Conservation (phyloP, 495 filamentous ascomycete genomes). For the Tuber aestivum region DNA sequence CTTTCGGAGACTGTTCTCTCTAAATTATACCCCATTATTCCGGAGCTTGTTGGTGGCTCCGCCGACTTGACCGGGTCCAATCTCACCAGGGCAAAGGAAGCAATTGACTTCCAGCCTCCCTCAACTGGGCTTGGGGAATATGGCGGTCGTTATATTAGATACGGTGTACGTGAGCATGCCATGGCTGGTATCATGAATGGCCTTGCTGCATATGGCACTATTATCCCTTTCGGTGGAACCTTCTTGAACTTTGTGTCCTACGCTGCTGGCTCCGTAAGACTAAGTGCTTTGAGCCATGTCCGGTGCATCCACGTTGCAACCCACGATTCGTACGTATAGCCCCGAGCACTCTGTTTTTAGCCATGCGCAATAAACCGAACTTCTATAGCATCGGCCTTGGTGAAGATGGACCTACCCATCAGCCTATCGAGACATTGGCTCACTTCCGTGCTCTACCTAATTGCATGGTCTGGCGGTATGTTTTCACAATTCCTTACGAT, state of each 20-base stretch:
- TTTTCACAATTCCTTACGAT: conserved; percentile 6
- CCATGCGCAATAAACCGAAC: neutral
- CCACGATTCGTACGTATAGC: conserved; percentile 65
- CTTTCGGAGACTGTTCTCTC: conserved; percentile 89
- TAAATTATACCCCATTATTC: conserved; percentile 74
- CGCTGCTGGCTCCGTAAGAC: conserved; percentile 87
- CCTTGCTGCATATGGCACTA: conserved; percentile 87
- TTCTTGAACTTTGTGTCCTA: conserved; percentile 99
- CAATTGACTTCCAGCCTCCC: conserved; percentile 94
- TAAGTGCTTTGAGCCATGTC: conserved; percentile 85
- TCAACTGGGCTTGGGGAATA: conserved; percentile 77
- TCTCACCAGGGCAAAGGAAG: conserved; percentile 96
- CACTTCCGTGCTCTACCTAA: conserved; percentile 99
- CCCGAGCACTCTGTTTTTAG: neutral
- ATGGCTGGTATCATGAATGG: conserved; percentile 99
- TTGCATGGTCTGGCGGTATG: conserved; percentile 92
- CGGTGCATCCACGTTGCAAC: conserved; percentile 95
- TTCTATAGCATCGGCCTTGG: conserved; percentile 71
- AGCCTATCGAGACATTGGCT: conserved; percentile 98
- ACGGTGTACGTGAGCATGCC: conserved; percentile 93
- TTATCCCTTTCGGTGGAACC: conserved; percentile 89
- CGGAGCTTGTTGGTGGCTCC: conserved; percentile 91
- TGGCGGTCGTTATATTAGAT: conserved; percentile 88
- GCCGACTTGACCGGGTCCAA: conserved; percentile 98
- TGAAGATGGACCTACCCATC: conserved; percentile 97